Evolutionary conservation across 805 yeast genomes (phyloP).

Genomic region (Candida tallmaniae): DNA sequence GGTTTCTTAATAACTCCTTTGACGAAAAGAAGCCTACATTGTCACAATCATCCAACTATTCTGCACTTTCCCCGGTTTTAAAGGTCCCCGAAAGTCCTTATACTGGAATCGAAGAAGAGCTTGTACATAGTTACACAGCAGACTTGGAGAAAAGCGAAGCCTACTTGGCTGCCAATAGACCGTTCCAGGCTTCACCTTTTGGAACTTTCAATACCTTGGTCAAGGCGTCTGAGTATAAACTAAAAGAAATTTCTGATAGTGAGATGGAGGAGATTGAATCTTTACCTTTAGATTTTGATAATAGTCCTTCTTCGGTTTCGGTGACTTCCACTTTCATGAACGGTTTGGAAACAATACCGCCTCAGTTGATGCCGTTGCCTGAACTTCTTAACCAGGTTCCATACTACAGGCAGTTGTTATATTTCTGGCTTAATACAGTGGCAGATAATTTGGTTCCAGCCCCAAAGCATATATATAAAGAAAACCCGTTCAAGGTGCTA

Average conservation of each 20-base stretch:
- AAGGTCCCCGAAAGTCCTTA: constrained; percentile 1
- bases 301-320: neutral
- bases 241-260: neutral
- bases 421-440: constrained; percentile 58
- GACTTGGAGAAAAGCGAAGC: constrained; percentile 33
- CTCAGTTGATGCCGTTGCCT: constrained; percentile 48
- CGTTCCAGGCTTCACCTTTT: neutral
- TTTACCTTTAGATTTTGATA: constrained; percentile 4
- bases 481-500: constrained; percentile 62
- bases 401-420: constrained; percentile 55
- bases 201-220: neutral
- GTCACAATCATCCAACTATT: neutral
- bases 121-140: constrained; percentile 25
- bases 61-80: neutral
- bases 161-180: constrained; percentile 9
- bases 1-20: constrained; percentile 13
- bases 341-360: constrained; percentile 23
- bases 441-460: constrained; percentile 63
- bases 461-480: constrained; percentile 48
- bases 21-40: constrained; percentile 3
- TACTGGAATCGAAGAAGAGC: constrained; percentile 11
- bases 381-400: constrained; percentile 57
- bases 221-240: neutral
- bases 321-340: neutral
- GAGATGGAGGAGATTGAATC: neutral